These are phyloP conservation scores for Parasitella parasitica DNA, from an alignment of 371 early-diverging fungal genomes.

Conservation along the genomic window DNA sequence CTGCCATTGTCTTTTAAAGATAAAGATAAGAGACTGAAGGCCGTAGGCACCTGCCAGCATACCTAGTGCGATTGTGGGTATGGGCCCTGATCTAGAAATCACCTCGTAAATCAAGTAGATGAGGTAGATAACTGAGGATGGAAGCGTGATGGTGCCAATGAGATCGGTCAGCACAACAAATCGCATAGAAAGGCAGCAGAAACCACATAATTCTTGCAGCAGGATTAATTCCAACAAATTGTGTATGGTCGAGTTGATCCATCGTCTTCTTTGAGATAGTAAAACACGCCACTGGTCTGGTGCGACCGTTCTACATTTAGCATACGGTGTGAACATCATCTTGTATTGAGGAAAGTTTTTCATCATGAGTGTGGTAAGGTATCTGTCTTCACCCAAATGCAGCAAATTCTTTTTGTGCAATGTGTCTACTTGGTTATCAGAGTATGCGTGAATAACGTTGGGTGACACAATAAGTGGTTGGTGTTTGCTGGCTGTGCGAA, in stretches of 20 bases:
- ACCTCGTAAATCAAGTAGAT: slow-evolving; percentile 66
- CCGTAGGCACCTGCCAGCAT: slow-evolving; percentile 73
- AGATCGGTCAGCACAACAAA: slow-evolving; percentile 91
- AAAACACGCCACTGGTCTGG: slow-evolving; percentile 94
- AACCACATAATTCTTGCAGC: slow-evolving; percentile 89
- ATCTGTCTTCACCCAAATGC: slow-evolving; percentile 85
- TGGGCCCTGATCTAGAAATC: slow-evolving; percentile 31
- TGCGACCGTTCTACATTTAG: slow-evolving; percentile 90
- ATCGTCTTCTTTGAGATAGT: slow-evolving; percentile 79
- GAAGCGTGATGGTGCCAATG: slow-evolving; percentile 89
- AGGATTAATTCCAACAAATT: slow-evolving; percentile 91
- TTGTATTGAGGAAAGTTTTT: slow-evolving; percentile 98
- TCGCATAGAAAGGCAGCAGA: slow-evolving; percentile 95
- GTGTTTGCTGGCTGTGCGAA: slow-evolving; percentile 79
- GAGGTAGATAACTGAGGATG: slow-evolving; percentile 84
- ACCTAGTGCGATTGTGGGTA: slow-evolving; percentile 51
- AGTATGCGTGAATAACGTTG: slow-evolving; percentile 91
- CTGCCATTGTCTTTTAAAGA: slow-evolving; percentile 81
- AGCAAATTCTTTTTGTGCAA: slow-evolving; percentile 95
- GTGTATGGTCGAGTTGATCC: slow-evolving; percentile 98
- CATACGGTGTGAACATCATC: slow-evolving; percentile 93
- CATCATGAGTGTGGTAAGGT: slow-evolving; percentile 97
- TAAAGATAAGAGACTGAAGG: slow-evolving; percentile 79
- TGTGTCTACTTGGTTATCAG: slow-evolving; percentile 94
- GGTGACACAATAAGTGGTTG: slow-evolving; percentile 91